Base-by-base conservation (phyloP, 1,284 basidiomycete genomes). In the Takashimella tepidaria region DNA sequence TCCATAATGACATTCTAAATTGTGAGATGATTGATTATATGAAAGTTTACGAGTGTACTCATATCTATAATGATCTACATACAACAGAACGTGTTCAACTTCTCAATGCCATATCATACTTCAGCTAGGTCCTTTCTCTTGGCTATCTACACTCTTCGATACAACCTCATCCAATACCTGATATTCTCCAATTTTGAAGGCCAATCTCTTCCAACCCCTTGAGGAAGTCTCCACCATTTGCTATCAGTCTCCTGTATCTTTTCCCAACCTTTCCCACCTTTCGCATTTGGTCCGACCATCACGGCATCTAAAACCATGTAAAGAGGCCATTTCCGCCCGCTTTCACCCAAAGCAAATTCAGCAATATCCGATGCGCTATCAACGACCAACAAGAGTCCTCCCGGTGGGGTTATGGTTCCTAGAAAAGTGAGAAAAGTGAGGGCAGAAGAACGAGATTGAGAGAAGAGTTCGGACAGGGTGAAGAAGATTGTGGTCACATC, bases 391-490 rank as follows among this genome's bases (percentile, higher is more conserved):
- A 78, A 67, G 4, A 76, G 55, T 22, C 69, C 69, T 40, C 78
- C 75, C n/a, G 63, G 37, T 42, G 74, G 60, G 41, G 72, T 56
- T 41, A 62, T 41, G 19, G 64, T 25, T 40, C 77, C 64, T 27
- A 79, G 48, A 26, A 64, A 47, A 27, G 66, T 52, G 3, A 78
- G 64, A 47, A 77, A 58, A n/a, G 61, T 57, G 56, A 79, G 48
- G 24, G 78, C 74, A 24, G 63, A 52, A 43, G 72, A 46, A 22
- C 75, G 70, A 8, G 71, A 74, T 63, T 77, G 70, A 8, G 72
- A 51, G 47, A 78, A 66, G 31, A 78, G 72, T 57, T 78, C 77
- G 48, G 74, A 70, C 11, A 77, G 68, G 6, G 77, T 77, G 68
- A 76, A 78, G 53, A 78, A 64, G 54, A 77, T 60, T 19, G 77